Evolutionary conservation across 352 stramenopile species (phyloP).

Genomic region (Thalassiosira ordinaria): DNA sequence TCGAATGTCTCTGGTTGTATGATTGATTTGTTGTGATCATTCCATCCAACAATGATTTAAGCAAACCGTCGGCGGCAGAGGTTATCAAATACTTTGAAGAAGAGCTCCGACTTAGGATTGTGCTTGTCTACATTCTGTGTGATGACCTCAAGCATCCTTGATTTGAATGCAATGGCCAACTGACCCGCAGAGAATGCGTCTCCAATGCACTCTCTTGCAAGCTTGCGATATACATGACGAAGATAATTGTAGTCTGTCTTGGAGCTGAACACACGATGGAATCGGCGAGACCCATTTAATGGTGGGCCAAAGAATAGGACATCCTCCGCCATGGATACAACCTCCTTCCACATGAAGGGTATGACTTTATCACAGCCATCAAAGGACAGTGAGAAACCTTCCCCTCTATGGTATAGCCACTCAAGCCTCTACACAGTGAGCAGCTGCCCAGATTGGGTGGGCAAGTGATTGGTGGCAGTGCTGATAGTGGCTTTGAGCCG

Average conservation of each 20-base stretch:
- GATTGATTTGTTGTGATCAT: not conserved
- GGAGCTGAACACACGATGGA: not conserved
- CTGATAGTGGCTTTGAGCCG: not conserved
- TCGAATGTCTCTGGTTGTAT: not conserved
- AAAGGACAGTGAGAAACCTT: not conserved
- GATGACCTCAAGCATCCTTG: not conserved
- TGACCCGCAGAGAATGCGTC: not conserved
- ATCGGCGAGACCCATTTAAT: not conserved
- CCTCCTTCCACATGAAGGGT: not conserved
- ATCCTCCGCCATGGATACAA: not conserved
- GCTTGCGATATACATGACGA: not conserved
- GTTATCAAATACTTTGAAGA: not conserved
- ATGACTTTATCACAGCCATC: not conserved
- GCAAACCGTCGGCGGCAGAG: not conserved
- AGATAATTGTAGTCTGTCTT: not conserved
- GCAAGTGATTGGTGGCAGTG: not conserved
- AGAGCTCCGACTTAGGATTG: not conserved
- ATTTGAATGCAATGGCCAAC: not conserved
- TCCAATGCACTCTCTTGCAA: not conserved
- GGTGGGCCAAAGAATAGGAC: slow-evolving; percentile 10
- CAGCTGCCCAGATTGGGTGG: not conserved
- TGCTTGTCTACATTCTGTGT: not conserved
- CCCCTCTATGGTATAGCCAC: not conserved
- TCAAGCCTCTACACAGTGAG: not conserved
- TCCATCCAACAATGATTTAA: not conserved